phyloP scores from a whole-genome alignment of 208 protist species.

The Leishmania aethiopica region DNA sequence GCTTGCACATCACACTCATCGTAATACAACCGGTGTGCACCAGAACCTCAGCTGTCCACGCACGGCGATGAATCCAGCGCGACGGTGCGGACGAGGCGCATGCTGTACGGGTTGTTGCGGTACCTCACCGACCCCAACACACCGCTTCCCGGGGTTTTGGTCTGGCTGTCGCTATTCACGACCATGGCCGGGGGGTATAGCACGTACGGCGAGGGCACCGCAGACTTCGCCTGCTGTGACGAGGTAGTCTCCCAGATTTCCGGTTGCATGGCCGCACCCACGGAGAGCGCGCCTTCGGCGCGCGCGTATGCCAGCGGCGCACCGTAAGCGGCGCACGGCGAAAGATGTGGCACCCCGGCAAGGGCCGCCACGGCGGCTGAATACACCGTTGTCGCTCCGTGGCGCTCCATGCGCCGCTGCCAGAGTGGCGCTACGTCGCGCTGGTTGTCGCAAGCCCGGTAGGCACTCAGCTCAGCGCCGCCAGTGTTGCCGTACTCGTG shows the following conservation, averaged over 20 bases:
- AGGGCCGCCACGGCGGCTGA: background rate
- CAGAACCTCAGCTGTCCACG: background rate
- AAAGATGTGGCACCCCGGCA: background rate
- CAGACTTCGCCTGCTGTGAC: background rate
- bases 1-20: background rate
- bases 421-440: background rate
- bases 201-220: background rate
- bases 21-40: background rate
- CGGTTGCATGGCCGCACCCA: background rate
- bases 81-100: constrained; percentile 11
- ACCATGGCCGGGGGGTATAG: background rate
- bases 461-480: background rate
- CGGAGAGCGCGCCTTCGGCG: background rate
- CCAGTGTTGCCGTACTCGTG: background rate
- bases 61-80: background rate
- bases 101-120: constrained; percentile 47
- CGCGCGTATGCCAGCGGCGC: background rate
- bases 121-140: constrained; percentile 22
- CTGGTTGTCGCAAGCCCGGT: background rate
- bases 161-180: constrained; percentile 4
- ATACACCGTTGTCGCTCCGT: background rate
- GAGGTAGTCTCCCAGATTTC: background rate
- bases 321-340: background rate
- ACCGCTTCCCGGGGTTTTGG: constrained; percentile 4
- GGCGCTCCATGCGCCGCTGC: constrained; percentile 3